phyloP scores from a whole-genome alignment of 129 eudicot species.

The Helianthus annuus region HanXRQr2.0-SUNRISE NC_035438.2:52035901-52036400 shows the following conservation, averaged over 20 bases:
- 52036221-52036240: slow-evolving; percentile 83
- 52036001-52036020: too few relatives aligned
- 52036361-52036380: not conserved
- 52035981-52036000: too few relatives aligned
- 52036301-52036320: slow-evolving; percentile 97
- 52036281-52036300: slow-evolving; percentile 96
- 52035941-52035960: too few relatives aligned
- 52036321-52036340: slow-evolving; percentile 95
- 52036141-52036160: slow-evolving; percentile 39
- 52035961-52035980: too few relatives aligned
- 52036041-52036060: too few relatives aligned
- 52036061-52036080: too few relatives aligned
- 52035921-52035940: too few relatives aligned
- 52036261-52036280: slow-evolving; percentile 97
- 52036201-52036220: slow-evolving; percentile 87
- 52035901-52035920: too few relatives aligned
- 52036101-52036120: slow-evolving; percentile 3
- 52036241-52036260: slow-evolving; percentile 96
- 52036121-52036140: slow-evolving; percentile 3
- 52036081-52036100: not conserved
- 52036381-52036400: not conserved
- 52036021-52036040: too few relatives aligned
- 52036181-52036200: slow-evolving; percentile 97
- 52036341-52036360: slow-evolving; percentile 8
- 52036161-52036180: slow-evolving; percentile 95